Conservation (phyloP, 1,139 yeast genomes). For the Candida mesenterica region DNA sequence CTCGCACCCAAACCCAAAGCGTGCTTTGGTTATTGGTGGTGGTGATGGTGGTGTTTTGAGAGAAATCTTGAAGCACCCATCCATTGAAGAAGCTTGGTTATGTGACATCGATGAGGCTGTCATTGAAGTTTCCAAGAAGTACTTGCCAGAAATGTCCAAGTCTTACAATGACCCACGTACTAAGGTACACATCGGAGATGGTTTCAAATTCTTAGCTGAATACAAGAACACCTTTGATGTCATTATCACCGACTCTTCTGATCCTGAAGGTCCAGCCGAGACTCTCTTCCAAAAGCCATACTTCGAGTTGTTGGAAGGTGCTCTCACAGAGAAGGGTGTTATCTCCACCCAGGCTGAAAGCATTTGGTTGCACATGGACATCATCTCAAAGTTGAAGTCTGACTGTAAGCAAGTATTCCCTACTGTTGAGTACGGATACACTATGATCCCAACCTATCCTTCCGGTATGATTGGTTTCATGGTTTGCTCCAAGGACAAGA, state of each 20-base stretch:
- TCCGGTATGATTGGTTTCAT: slow-evolving; percentile 93
- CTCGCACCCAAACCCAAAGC: slow-evolving; percentile 88
- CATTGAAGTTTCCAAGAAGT: slow-evolving; percentile 75
- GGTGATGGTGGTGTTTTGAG: slow-evolving; percentile 97
- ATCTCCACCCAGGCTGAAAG: slow-evolving; percentile 91
- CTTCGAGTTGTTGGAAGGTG: slow-evolving; percentile 73
- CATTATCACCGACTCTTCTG: slow-evolving; percentile 90
- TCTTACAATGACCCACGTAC: slow-evolving; percentile 81
- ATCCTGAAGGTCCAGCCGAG: slow-evolving; percentile 97
- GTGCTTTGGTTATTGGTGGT: slow-evolving; percentile 89
- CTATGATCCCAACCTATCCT: slow-evolving; percentile 91
- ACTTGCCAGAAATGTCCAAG: slow-evolving; percentile 79
- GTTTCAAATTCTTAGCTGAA: slow-evolving; percentile 83
- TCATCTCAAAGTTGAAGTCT: slow-evolving; percentile 70
- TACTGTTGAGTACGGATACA: slow-evolving; percentile 80
- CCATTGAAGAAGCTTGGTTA: slow-evolving; percentile 80
- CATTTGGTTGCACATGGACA: slow-evolving; percentile 83
- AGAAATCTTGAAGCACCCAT: slow-evolving; percentile 83
- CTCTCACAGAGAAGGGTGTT: slow-evolving; percentile 83
- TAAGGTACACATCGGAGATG: slow-evolving; percentile 82
- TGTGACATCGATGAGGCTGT: slow-evolving; percentile 94
- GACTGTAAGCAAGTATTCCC: slow-evolving; percentile 83
- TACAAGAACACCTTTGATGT: slow-evolving; percentile 76
- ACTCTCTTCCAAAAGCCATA: slow-evolving; percentile 83
- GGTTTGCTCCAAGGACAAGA: slow-evolving; percentile 79